Evolutionary conservation across 2,329 filamentous ascomycete species (phyloP).

Genomic region (Lanzia echinophila): DNA sequence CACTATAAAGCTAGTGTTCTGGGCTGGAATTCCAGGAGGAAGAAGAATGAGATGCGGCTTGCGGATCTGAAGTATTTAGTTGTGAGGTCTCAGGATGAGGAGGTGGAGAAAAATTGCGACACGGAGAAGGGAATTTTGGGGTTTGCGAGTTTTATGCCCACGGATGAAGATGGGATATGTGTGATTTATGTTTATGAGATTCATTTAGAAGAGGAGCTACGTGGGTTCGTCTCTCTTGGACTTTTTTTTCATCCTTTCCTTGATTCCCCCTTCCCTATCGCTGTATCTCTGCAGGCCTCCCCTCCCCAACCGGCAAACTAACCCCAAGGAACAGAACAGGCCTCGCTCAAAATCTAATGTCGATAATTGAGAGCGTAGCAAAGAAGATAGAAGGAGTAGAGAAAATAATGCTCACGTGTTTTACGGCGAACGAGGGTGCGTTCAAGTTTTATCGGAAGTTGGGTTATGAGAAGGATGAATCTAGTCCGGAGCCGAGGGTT

Average conservation of each 20-base stretch:
- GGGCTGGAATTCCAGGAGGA: conserved; percentile 57
- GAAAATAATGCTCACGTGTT: conserved; percentile 72
- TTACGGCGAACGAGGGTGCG: conserved; percentile 52
- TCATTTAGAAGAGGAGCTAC: conserved; percentile 52
- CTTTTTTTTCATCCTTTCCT: not conserved
- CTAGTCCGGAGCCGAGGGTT: conserved; percentile 46
- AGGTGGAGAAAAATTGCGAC: not conserved
- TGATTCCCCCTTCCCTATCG: not conserved
- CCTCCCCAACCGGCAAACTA: not conserved
- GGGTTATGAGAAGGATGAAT: conserved; percentile 50
- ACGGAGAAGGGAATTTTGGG: conserved; percentile 36
- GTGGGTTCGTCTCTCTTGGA: conserved; percentile 39
- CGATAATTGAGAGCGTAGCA: conserved; percentile 47
- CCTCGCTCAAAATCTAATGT: conserved; percentile 54
- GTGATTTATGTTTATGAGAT: conserved; percentile 78
- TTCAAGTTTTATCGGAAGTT: conserved; percentile 54
- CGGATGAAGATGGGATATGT: conserved; percentile 55
- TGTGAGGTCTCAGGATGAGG: conserved; percentile 34
- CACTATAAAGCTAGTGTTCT: conserved; percentile 57
- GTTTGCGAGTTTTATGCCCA: conserved; percentile 67
- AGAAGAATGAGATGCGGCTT: conserved; percentile 62
- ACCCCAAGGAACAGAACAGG: conserved; percentile 43
- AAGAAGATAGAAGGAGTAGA: conserved; percentile 45
- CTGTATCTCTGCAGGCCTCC: too few relatives aligned
- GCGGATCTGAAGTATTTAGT: conserved; percentile 63